Conservation (phyloP, 176 grass and related monocot genomes). For the Ampelocalamus luodianensis region DNA sequence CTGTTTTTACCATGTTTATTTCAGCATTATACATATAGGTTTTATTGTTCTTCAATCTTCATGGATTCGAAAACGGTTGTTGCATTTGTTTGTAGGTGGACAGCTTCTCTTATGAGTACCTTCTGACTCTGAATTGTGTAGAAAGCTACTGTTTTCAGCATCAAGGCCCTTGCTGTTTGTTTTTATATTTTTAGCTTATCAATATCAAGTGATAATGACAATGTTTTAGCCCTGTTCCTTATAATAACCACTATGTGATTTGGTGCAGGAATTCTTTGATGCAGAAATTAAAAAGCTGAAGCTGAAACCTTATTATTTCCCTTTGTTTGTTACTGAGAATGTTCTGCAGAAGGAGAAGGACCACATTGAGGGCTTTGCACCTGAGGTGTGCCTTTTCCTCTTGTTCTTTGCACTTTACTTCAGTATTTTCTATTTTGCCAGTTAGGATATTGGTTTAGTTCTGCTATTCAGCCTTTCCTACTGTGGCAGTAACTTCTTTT, state of each 20-base stretch:
- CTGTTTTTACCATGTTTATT: background rate
- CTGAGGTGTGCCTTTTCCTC: conserved; percentile 62
- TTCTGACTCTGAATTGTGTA: background rate
- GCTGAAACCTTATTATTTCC: conserved; percentile 88
- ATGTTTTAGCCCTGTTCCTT: background rate
- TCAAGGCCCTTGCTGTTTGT: background rate
- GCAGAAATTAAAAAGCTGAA: conserved; percentile 92
- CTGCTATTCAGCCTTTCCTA: background rate
- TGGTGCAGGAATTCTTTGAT: conserved; percentile 89
- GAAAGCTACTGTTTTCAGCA: background rate
- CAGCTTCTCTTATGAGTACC: background rate
- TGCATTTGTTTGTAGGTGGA: background rate
- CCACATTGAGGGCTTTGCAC: conserved; percentile 98
- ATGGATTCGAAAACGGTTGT: background rate
- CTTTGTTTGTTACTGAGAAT: conserved; percentile 96
- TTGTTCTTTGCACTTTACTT: background rate
- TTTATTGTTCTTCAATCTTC: background rate
- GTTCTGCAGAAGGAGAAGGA: conserved; percentile 96
- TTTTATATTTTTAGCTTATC: conserved; percentile 2
- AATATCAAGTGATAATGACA: background rate
- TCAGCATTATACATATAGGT: background rate
- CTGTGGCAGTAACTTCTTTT: background rate
- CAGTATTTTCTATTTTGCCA: background rate
- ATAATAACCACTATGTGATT: conserved; percentile 30
- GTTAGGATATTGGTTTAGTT: background rate